Evolutionary conservation across 306 rosid genomes (phyloP).

Genomic region (Hylodesmum podocarpum): DNA sequence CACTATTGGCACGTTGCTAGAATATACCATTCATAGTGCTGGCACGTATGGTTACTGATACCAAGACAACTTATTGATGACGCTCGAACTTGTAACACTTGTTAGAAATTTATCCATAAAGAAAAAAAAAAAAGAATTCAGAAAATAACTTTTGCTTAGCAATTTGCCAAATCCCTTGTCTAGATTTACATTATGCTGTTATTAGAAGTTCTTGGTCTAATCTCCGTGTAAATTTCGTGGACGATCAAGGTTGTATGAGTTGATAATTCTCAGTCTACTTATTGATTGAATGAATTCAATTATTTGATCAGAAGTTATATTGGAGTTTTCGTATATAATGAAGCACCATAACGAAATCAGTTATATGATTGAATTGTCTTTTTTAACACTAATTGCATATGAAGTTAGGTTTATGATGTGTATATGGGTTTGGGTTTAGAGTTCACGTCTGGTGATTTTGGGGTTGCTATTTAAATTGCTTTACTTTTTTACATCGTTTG

Average conservation of each 20-base stretch:
- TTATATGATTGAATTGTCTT: neutral
- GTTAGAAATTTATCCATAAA: conserved; percentile 31
- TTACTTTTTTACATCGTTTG: too few species aligned
- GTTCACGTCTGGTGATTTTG: neutral
- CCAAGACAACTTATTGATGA: conserved; percentile 21
- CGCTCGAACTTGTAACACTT: conserved; percentile 33
- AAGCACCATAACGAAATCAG: neutral
- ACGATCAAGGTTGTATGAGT: conserved; percentile 2
- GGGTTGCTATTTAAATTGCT: too few species aligned
- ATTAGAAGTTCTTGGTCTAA: neutral
- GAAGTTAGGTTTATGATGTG: neutral
- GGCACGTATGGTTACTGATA: conserved; percentile 19
- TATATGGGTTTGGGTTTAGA: neutral
- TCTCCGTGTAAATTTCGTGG: neutral
- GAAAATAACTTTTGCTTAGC: conserved; percentile 9
- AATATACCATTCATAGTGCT: conserved; percentile 26
- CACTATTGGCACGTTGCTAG: neutral
- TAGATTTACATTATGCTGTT: neutral
- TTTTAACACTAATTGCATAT: neutral
- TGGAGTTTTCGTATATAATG: neutral
- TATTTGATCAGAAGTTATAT: neutral
- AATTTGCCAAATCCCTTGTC: neutral
- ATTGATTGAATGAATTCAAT: neutral
- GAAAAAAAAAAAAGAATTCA: neutral
- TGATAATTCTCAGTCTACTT: neutral